Evolutionary conservation across 208 protist species (phyloP), one percentile per base, ranked within the genome.

Genomic region (Leishmania lainsoni): DNA sequence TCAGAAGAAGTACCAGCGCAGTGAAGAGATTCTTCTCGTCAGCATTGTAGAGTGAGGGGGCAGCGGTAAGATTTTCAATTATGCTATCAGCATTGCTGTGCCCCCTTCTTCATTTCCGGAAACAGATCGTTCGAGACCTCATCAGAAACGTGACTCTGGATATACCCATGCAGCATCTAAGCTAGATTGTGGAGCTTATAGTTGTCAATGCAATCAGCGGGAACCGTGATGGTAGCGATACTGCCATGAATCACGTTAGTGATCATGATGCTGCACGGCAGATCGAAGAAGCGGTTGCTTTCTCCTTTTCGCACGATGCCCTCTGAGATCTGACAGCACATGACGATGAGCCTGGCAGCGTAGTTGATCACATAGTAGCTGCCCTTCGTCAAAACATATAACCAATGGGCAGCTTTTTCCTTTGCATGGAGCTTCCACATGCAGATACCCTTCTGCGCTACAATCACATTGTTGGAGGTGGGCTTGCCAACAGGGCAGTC

Each of bases 311-410:
- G 54, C 6, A 78, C 76, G 3, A 91, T 83, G 48, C 85, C 83
- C 49, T 92, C 87, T 1, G 86, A 87, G 52, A 90, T 88, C 35
- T 88, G 84, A 29, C 80, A 83, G 76, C 90, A 88, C 59, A 89
- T 91, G 6, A 91, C 84, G 61, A 89, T 86, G 4, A 92, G 81
- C 72, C 81, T 90, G 5, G 83, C 80, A 0, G 86, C 91, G 75
- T 92, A 91, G 71, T 92, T 86, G 54, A 92, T 87, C 4, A 86
- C 81, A 75, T 94, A 91, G 77, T 87, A 92, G 56, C 85, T 85
- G 2, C 63, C 81, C 45, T 84, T 80, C n/a, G 87, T 92, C 22
- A 90, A 76, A 0, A 74, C 83, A 58, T 74, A 86, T 0, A 87
- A 94, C 0, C 81, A 90, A 75, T 90, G 86, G 32, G 72, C 80